Evolutionary conservation across 805 yeast genomes (phyloP), one percentile per base, ranked within the genome.

Genomic region (Candida broadrunensis): DNA sequence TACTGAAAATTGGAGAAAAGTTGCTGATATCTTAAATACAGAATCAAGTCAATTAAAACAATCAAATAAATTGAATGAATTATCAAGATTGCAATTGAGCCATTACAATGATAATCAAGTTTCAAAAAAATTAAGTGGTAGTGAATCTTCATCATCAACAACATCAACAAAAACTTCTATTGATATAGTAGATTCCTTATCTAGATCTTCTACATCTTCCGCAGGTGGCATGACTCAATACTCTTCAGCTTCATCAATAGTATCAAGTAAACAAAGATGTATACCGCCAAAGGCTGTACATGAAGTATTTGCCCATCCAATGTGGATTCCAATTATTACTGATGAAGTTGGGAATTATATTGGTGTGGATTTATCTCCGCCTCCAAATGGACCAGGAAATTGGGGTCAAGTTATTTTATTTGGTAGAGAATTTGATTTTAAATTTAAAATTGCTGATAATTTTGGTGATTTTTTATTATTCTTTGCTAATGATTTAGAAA

Each of bases 371-470:
- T 73, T 91, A 44, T 60, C 70, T 8, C 68, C 70, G 1, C 96
- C 88, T 6, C 75, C 82, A 8, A 65, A 67, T 20, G 96, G 97
- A 34, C 32, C 43, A 1, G 70, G 69, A 2, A 73, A 70, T 43
- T 81, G 85, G 77, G 99, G 98, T 29, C 99, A 91, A 66, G 84
- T 93, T 15, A 91, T 91, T 47, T 57, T 90, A 40, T 91, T 87
- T 61, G 99, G 99, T 30, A 81, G 97, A 56, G 98, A 91, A 49
- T 91, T 82, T 57, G 98, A 91, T 66, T 80, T 85, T 29, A 91
- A 91, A 60, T 88, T 78, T 61, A 90, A 86, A 29, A 71, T 93
- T 41, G 95, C 97, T 15, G 78, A 80, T 37, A 85, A 84, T 41
- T 91, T 95, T 83, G 96, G 95, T 14, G 93, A 86, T 54, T 93